Evolutionary conservation across 345 rosid genomes (phyloP).

Genomic region (Eucalyptus melliodora): DNA sequence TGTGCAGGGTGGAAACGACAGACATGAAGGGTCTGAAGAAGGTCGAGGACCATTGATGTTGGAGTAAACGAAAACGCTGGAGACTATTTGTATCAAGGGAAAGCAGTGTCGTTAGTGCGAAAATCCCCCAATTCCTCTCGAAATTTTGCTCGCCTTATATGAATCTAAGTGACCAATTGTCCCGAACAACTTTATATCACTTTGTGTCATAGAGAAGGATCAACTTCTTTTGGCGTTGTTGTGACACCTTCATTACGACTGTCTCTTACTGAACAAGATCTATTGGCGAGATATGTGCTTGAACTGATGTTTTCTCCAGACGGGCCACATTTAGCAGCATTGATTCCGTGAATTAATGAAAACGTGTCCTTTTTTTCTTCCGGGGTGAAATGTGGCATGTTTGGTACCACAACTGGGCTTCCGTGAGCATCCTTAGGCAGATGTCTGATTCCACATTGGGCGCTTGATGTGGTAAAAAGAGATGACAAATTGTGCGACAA

Average conservation of each 20-base stretch:
- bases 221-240: background rate
- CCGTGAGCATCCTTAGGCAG: background rate
- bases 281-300: background rate
- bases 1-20: conserved; percentile 30
- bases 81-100: background rate
- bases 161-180: background rate
- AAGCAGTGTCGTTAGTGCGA: background rate
- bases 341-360: background rate
- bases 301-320: background rate
- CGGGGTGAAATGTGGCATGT: background rate
- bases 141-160: background rate
- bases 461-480: background rate
- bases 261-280: background rate
- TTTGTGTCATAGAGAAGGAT: background rate
- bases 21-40: conserved; percentile 43
- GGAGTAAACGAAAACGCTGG: background rate
- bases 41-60: conserved; percentile 23
- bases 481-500: background rate
- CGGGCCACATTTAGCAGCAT: background rate
- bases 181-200: background rate
- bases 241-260: background rate
- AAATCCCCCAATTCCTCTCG: background rate
- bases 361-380: background rate
- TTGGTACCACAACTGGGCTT: background rate
- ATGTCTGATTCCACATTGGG: background rate